A percentile compares a stretch with the other conserved stretches of the same genome.
Evolutionary conservation across 179 eudicot species (phyloP).

Genomic region (Spergularia azorica): DNA sequence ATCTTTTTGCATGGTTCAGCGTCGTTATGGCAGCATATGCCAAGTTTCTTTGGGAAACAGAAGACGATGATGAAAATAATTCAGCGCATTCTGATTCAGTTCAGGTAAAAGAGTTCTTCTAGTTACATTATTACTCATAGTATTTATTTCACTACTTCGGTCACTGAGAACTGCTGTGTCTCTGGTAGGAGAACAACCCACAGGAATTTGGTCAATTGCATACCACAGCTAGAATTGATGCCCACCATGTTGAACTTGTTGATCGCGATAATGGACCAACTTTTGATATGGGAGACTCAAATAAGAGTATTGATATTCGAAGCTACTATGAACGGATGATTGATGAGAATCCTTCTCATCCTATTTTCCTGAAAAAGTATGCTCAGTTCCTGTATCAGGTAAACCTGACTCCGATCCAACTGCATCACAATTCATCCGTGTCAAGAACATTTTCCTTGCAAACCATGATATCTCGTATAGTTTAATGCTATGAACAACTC

Average conservation of each 20-base stretch:
- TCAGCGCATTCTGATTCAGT: conserved; percentile 15
- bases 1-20: conserved; percentile 41
- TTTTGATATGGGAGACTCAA: too few relatives aligned
- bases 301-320: conserved; percentile 31
- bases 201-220: conserved; percentile 1
- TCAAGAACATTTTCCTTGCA: too few relatives aligned
- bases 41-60: conserved; percentile 47
- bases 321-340: conserved; percentile 63
- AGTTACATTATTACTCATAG: too few relatives aligned
- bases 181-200: conserved; percentile 12
- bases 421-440: neutral
- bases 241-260: conserved; percentile 9
- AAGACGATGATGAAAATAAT: conserved; percentile 20
- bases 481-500: too few relatives aligned
- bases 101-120: conserved; percentile 24
- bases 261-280: neutral
- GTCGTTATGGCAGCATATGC: conserved; percentile 50
- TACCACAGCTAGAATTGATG: conserved; percentile 9
- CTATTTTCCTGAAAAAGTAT: conserved; percentile 62
- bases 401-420: conserved; percentile 6
- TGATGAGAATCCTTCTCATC: conserved; percentile 64
- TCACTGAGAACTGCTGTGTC: conserved; percentile 3
- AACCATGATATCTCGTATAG: too few relatives aligned
- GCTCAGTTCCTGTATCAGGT: conserved; percentile 75
- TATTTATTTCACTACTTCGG: neutral